phyloP scores from a whole-genome alignment of 495 filamentous ascomycete species.

The Pyrenopolyporus hunteri region DNA sequence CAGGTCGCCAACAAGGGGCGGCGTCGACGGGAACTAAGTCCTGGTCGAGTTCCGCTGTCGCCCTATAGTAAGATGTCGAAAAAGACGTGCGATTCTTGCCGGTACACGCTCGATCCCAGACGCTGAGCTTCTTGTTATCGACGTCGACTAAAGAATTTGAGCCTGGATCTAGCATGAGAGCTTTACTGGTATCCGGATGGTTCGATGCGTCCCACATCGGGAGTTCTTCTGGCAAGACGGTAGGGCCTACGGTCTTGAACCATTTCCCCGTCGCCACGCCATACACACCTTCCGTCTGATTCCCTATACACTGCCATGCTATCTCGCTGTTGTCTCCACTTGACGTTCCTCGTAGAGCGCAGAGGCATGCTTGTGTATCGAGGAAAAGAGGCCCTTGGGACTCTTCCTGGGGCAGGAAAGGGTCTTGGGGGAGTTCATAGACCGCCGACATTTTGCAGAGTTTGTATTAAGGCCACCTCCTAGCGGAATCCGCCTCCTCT shows the following conservation, averaged over 20 bases:
- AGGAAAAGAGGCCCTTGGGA: slow-evolving; percentile 45
- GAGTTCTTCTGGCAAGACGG: slow-evolving; percentile 17
- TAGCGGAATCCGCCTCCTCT: neutral
- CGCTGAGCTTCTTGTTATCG: slow-evolving; percentile 5
- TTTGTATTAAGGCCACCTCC: neutral
- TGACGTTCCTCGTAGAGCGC: slow-evolving; percentile 38
- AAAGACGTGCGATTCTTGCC: slow-evolving; percentile 41
- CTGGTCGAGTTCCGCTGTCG: slow-evolving; percentile 6
- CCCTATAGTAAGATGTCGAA: slow-evolving; percentile 43
- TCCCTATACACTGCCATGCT: slow-evolving; percentile 50
- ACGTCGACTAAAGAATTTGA: slow-evolving; percentile 19
- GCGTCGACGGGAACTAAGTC: slow-evolving; percentile 36
- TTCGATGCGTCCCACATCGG: slow-evolving; percentile 41
- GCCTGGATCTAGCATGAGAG: slow-evolving; percentile 25
- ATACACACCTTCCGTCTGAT: slow-evolving; percentile 41
- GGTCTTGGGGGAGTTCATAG: slow-evolving; percentile 36
- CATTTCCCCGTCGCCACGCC: slow-evolving; percentile 47
- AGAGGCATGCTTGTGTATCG: slow-evolving; percentile 48
- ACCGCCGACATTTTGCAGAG: slow-evolving; percentile 2
- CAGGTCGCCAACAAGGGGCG: slow-evolving; percentile 46
- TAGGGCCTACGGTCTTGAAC: slow-evolving; percentile 40
- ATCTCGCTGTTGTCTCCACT: neutral
- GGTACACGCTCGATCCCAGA: slow-evolving; percentile 46
- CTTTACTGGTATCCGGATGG: slow-evolving; percentile 31
- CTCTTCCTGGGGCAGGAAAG: slow-evolving; percentile 39